Evolutionary conservation across 768 basidiomycete species (phyloP), one percentile per base, ranked within the genome.

Genomic region (Lactarius psammicola): DNA sequence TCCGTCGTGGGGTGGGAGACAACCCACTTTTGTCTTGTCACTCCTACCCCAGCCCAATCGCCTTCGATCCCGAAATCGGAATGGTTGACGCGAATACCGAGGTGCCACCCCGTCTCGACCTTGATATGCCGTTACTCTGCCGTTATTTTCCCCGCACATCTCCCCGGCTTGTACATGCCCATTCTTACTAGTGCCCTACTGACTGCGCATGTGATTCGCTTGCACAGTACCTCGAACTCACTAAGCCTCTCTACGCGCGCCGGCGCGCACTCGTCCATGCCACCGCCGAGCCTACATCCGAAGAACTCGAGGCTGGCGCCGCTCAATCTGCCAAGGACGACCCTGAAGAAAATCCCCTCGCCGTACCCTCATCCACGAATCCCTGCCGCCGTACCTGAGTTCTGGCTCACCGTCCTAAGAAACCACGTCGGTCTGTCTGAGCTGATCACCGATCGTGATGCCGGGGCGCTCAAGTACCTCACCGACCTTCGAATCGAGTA

Each of bases 391-490:
- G 92, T 99, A 71, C 93, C 95, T 59, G 90, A 96, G 72, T 99
- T 99, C 84, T 99, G 96, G 96, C 87, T 97, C 72, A 98, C 97
- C 1, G 94, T 95, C 3, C 82, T 98, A 61, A 87, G 91, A 70
- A 98, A 97, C 78, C 95, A 98, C 76, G 77, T 89, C 62, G 92
- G 86, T 58, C 82, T 98, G 62, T 82, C 84, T 51, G 94, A 95
- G 23, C 81, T 95, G 74, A 93, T 98, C 80, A 96, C 93, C 30
- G 95, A 98, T 72, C 88, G 91, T 63, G 96, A 99, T 75, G 93
- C 82, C 67, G 86, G 74, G 55, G 95, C 94, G 9, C 87, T 99
- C 74, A 92, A 92, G 78, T 77, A 82, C 71, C 86, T 99, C 64
- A 79, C 78, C 67, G 94, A 99, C 73, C 84, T 98, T 69, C 84